Conservation (phyloP, 106 monocot species). For the Allium fistulosum region DNA sequence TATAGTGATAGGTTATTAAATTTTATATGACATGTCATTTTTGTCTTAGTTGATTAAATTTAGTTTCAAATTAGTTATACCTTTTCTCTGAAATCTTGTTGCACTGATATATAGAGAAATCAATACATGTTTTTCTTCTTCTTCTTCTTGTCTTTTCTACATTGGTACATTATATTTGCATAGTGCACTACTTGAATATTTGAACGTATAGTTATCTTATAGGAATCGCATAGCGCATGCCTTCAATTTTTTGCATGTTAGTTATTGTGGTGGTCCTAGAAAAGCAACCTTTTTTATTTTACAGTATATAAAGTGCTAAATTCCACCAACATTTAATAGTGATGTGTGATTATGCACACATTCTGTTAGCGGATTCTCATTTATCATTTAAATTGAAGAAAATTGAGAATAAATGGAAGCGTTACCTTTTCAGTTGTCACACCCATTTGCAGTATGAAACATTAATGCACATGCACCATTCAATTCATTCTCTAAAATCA, state of each 20-base stretch:
- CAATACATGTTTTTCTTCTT: too few species aligned
- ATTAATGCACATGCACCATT: too few species aligned
- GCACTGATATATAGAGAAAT: too few species aligned
- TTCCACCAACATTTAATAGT: constrained; percentile 8
- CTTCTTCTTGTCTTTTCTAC: too few species aligned
- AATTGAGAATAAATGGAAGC: neutral
- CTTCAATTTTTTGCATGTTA: constrained; percentile 4
- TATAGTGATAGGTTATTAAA: too few species aligned
- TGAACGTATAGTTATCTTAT: constrained; percentile 1
- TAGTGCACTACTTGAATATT: neutral
- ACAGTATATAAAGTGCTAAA: constrained; percentile 2
- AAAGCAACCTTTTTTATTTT: constrained; percentile 4
- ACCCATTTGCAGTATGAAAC: neutral
- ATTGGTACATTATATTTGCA: neutral
- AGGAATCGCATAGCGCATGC: too few species aligned
- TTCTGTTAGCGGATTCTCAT: neutral
- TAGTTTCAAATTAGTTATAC: too few species aligned
- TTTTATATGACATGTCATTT: too few species aligned
- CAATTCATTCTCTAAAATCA: neutral
- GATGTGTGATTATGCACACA: neutral
- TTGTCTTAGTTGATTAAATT: too few species aligned
- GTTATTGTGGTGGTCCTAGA: constrained; percentile 5
- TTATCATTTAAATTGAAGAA: neutral
- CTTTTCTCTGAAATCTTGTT: too few species aligned
- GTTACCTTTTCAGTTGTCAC: neutral